Evolutionary conservation across 495 filamentous ascomycete species (phyloP), one percentile per base, ranked within the genome.

Genomic region (Collariella sp.): DNA sequence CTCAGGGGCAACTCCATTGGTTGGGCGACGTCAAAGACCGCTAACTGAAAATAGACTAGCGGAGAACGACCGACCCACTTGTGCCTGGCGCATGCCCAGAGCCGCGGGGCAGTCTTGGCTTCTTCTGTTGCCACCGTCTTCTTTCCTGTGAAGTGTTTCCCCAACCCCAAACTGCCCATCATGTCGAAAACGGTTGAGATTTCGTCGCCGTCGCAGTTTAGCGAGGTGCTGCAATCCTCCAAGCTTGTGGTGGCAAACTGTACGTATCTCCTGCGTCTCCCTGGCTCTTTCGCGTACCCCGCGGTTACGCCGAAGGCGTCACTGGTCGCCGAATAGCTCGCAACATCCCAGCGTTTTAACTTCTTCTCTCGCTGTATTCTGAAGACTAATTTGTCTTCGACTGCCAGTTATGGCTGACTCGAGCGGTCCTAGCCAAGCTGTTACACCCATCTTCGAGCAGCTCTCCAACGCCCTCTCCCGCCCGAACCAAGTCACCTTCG

Each of bases 161-260:
- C 33, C 34, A 41, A 13, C 46, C 23, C 0, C 22, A 12, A n/a
- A 13, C 24, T 12, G 46, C 54, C 43, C 61, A 62, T 24, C 41
- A 86, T 86, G 81, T 80, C 80, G 51, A 78, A 82, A 60, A 79
- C 83, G 34, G 75, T 89, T 51, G 74, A 82, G 33, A 90, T 95
- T 45, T 69, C 77, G 51, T 91, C 88, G 12, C 69, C 78, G 18
- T 75, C 77, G 57, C 85, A 95, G 61, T 85, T 96, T 62, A 81
- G 67, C 64, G 68, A 76, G 18, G 67, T 95, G 46, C 73, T 95
- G 46, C 76, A 75, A 39, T 77, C 75, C 35, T 86, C 84, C 20
- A 79, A 72, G 43, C 78, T 95, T 52, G 86, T 96, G 31, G 84
- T 96, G 41, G 80, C 83, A 59, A 85, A 95, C 73, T 96, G 89